These are phyloP conservation scores for Pseudocercospora fuligena DNA, from an alignment of 2,329 filamentous ascomycete species.

Conservation along the genomic window DNA sequence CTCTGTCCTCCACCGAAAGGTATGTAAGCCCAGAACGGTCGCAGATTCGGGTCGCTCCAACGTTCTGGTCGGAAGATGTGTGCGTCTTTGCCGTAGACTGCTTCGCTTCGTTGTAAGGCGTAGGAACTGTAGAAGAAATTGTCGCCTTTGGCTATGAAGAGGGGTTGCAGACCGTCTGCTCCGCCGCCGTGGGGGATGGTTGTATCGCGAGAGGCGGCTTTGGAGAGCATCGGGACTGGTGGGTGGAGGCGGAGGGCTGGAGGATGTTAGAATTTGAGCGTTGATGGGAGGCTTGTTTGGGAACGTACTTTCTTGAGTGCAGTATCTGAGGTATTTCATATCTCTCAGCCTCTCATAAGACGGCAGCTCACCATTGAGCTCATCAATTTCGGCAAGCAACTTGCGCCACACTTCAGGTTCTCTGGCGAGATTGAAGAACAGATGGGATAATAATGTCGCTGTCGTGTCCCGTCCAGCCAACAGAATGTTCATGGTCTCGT, in stretches of 20 bases:
- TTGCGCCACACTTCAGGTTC: slow-evolving; percentile 31
- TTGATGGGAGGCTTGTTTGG: background rate
- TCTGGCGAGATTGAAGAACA: slow-evolving; percentile 39
- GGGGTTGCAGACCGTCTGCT: slow-evolving; percentile 56
- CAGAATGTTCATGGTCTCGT: slow-evolving; percentile 55
- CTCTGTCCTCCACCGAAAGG: slow-evolving; percentile 46
- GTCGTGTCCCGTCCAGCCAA: slow-evolving; percentile 60
- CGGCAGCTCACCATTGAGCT: slow-evolving; percentile 48
- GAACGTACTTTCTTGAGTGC: slow-evolving; percentile 61
- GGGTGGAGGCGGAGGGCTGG: slow-evolving; percentile 70
- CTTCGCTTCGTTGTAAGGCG: slow-evolving; percentile 28
- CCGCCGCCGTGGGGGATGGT: slow-evolving; percentile 69
- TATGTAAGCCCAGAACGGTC: slow-evolving; percentile 24
- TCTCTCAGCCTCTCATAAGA: slow-evolving; percentile 30
- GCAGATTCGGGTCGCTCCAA: slow-evolving; percentile 24
- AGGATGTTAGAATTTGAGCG: background rate
- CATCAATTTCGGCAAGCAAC: slow-evolving; percentile 31
- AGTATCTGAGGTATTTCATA: slow-evolving; percentile 51
- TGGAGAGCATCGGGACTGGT: slow-evolving; percentile 75
- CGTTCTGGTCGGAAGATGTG: slow-evolving; percentile 21
- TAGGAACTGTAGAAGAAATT: slow-evolving; percentile 34
- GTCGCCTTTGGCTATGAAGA: slow-evolving; percentile 47
- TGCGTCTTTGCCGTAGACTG: slow-evolving; percentile 18
- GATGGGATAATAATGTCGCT: slow-evolving; percentile 50
- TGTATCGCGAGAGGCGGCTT: slow-evolving; percentile 72